Evolutionary conservation across 768 basidiomycete species (phyloP).

Genomic region (Russula compacta): DNA sequence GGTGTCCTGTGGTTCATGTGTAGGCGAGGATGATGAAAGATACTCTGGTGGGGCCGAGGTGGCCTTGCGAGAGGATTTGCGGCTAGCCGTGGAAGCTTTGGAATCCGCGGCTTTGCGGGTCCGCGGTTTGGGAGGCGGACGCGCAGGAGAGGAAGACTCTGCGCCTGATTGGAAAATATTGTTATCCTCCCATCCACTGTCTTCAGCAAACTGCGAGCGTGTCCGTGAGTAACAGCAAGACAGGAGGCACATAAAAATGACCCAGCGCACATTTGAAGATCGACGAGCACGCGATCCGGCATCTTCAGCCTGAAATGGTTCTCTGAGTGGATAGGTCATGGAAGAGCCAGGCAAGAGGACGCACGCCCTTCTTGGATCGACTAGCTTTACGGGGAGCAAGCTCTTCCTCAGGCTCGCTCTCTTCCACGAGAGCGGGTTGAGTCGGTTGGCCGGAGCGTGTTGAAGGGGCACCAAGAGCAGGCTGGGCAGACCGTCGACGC

Average conservation of each 20-base stretch:
- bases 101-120: constrained; percentile 33
- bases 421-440: constrained; percentile 48
- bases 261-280: constrained; percentile 31
- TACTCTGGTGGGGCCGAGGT: constrained; percentile 60
- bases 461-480: constrained; percentile 45
- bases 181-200: constrained; percentile 86
- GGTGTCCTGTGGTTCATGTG: background rate
- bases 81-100: constrained; percentile 32
- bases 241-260: background rate
- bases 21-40: constrained; percentile 23
- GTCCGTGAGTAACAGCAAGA: background rate
- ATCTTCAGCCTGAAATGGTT: constrained; percentile 33
- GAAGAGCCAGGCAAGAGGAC: constrained; percentile 8
- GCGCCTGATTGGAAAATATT: constrained; percentile 88
- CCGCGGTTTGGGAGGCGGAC: constrained; percentile 43
- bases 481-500: constrained; percentile 70
- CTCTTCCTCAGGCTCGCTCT: constrained; percentile 71
- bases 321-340: background rate
- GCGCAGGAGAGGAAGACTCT: constrained; percentile 72
- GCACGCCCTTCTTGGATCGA: constrained; percentile 50
- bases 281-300: constrained; percentile 47
- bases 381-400: constrained; percentile 51
- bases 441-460: constrained; percentile 27
- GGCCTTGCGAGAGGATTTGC: constrained; percentile 53
- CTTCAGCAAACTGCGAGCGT: constrained; percentile 36